Evolutionary conservation across 148 eudicot genomes (phyloP), one percentile per base, ranked within the genome.

Genomic region (Spergularia marina): DNA sequence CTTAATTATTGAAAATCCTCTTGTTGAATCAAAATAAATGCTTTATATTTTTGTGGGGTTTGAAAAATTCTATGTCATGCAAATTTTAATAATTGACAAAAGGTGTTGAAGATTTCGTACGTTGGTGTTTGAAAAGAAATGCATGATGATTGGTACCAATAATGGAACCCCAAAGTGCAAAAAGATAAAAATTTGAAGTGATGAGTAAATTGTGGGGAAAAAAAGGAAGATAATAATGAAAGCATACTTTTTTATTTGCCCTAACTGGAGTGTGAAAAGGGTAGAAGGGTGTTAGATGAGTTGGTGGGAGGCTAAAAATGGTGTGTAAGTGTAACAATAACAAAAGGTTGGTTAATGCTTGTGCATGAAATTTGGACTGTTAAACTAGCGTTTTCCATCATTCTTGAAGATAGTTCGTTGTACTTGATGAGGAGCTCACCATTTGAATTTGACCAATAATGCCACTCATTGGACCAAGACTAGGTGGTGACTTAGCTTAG

Each of bases 361-460:
- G 81, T 77, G 78, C 81, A 82, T 73, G 81, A 82, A 70, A 82
- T 73, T 41, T 82, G 78, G 78, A 82, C 73, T 55, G 84, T 73
- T 81, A 73, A 81, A 81, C 47, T 73, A 68, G 78, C 65, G 84
- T 80, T 81, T 77, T 81, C 81, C 74, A 81, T 80, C 75, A 70
- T 70, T 41, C 56, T 53, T 75, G 68, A 80, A 75, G 78, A 65
- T 80, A 63, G 78, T 70, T 73, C 74, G 80, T 77, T 81, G 83
- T 73, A 66, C 77, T 72, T 81, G 44, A 61, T 81, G 44, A 61
- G 59, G 18, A 13, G 66, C 67, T 76, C 52, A 40, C 53, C 51
- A 59, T 66, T 72, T 41, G 10, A 65, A 20, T 76, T 70, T 81
- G 78, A 79, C 75, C 75, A 74, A 74, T 74, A 49, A 55, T 71